These are phyloP conservation scores for Chlamydomonas reinhardtii DNA, from an alignment of 163 green algal species.

Conservation along the genomic window DNA sequence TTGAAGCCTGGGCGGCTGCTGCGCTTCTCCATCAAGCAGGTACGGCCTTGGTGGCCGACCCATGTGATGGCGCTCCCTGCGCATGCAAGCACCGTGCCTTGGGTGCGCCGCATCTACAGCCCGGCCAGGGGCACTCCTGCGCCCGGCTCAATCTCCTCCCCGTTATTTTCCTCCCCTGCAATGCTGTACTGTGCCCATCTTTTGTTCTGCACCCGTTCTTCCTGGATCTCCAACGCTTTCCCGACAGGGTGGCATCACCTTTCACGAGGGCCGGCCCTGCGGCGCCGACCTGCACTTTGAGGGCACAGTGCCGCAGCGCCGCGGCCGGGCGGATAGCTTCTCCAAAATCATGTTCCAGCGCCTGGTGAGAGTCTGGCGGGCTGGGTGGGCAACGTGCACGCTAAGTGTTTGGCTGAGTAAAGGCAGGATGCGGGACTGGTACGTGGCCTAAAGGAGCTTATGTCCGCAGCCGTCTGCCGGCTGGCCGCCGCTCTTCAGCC, in stretches of 20 bases:
- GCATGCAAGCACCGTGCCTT: background rate
- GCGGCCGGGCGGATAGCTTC: conserved; percentile 76
- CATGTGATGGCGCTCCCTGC: background rate
- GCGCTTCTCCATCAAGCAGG: conserved; percentile 71
- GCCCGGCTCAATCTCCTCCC: background rate
- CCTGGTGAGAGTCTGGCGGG: conserved; percentile 32
- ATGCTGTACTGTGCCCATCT: background rate
- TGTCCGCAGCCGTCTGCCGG: too few species aligned
- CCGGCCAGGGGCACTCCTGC: too few species aligned
- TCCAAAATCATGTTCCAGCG: conserved; percentile 84
- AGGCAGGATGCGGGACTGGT: too few species aligned
- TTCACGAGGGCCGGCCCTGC: conserved; percentile 68
- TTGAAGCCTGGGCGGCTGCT: conserved; percentile 73
- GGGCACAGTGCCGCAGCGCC: conserved; percentile 66
- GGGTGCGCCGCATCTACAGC: too few species aligned
- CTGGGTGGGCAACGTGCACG: background rate
- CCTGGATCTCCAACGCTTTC: background rate
- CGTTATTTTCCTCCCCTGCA: background rate
- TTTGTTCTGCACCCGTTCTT: too few species aligned
- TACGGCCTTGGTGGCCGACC: too few species aligned
- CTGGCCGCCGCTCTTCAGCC: too few species aligned
- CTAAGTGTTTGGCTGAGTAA: too few species aligned
- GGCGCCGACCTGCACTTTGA: conserved; percentile 79
- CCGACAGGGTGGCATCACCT: conserved; percentile 54
- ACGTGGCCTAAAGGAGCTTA: too few species aligned